Conservation (phyloP, 768 basidiomycete genomes). For the Cyclocybe aegerita region DNA sequence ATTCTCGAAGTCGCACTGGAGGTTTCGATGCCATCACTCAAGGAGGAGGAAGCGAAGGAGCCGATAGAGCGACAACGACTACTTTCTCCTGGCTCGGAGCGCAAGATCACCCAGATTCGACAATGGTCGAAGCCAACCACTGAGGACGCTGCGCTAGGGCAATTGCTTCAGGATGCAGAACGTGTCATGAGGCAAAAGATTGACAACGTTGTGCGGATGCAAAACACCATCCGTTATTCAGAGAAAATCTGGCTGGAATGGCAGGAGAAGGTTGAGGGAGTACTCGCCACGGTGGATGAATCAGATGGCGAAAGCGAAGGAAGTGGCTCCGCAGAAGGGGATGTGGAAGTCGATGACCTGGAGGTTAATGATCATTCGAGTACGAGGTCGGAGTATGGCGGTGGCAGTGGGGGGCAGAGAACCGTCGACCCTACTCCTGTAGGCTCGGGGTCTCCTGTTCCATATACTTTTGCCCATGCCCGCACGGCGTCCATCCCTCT, state of each 20-base stretch:
- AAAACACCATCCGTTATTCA: slow-evolving; percentile 94
- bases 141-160: slow-evolving; percentile 80
- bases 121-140: slow-evolving; percentile 86
- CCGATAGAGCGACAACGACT: slow-evolving; percentile 92
- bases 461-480: slow-evolving; percentile 27
- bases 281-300: slow-evolving; percentile 55
- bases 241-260: slow-evolving; percentile 98
- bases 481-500: slow-evolving; percentile 25
- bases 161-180: slow-evolving; percentile 86
- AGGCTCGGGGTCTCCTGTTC: slow-evolving; percentile 52
- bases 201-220: slow-evolving; percentile 92
- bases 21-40: slow-evolving; percentile 83
- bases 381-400: slow-evolving; percentile 66
- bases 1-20: slow-evolving; percentile 78
- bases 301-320: slow-evolving; percentile 46
- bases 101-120: slow-evolving; percentile 79
- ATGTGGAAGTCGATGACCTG: slow-evolving; percentile 28
- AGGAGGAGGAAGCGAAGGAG: slow-evolving; percentile 88
- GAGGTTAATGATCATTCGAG: slow-evolving; percentile 55
- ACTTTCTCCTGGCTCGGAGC: slow-evolving; percentile 86
- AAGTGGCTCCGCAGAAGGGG: slow-evolving; percentile 43
- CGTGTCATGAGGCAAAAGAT: slow-evolving; percentile 91
- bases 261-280: slow-evolving; percentile 83
- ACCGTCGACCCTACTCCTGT: slow-evolving; percentile 70
- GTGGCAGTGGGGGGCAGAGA: slow-evolving; percentile 34